A percentile compares a stretch with the other conserved stretches of the same genome.
Conservation (phyloP, 2,329 filamentous ascomycete genomes). For the Truncatella angustata region DNA sequence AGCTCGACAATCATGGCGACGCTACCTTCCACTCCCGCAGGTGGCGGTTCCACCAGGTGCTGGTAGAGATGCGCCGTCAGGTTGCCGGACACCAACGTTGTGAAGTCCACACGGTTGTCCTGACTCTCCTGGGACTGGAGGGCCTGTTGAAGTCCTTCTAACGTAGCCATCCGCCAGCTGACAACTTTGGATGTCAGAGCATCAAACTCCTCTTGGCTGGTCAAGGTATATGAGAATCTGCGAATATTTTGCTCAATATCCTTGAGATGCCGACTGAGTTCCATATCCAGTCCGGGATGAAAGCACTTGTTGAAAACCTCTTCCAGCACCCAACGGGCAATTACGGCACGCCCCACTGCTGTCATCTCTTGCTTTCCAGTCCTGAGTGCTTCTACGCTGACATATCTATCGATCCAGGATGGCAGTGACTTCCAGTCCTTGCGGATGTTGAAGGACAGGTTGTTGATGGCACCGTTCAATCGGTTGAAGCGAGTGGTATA, state of each 20-base stretch:
- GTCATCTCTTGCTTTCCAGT: conserved; percentile 98
- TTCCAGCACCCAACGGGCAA: conserved; percentile 86
- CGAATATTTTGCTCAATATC: conserved; percentile 85
- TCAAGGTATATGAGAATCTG: conserved; percentile 68
- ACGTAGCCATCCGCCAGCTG: conserved; percentile 88
- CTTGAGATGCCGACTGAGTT: conserved; percentile 77
- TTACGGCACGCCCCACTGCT: conserved; percentile 83
- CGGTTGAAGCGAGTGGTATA: conserved; percentile 87
- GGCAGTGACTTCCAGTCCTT: conserved; percentile 89
- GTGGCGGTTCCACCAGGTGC: conserved; percentile 73
- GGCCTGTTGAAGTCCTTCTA: conserved; percentile 79
- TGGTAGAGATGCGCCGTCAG: conserved; percentile 69
- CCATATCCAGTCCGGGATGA: conserved; percentile 79
- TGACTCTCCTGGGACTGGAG: conserved; percentile 65
- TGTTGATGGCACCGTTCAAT: conserved; percentile 89
- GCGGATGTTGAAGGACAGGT: conserved; percentile 91
- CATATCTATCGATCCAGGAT: conserved; percentile 72
- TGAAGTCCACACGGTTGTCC: conserved; percentile 67
- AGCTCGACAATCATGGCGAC: conserved; percentile 92
- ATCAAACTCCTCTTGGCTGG: conserved; percentile 83
- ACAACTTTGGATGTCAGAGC: conserved; percentile 84
- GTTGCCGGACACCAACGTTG: conserved; percentile 65
- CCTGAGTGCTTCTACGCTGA: conserved; percentile 81
- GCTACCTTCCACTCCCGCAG: conserved; percentile 80
- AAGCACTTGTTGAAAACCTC: conserved; percentile 91